Conservation (phyloP, 768 basidiomycete species). For the Lactarius hengduanensis region DNA sequence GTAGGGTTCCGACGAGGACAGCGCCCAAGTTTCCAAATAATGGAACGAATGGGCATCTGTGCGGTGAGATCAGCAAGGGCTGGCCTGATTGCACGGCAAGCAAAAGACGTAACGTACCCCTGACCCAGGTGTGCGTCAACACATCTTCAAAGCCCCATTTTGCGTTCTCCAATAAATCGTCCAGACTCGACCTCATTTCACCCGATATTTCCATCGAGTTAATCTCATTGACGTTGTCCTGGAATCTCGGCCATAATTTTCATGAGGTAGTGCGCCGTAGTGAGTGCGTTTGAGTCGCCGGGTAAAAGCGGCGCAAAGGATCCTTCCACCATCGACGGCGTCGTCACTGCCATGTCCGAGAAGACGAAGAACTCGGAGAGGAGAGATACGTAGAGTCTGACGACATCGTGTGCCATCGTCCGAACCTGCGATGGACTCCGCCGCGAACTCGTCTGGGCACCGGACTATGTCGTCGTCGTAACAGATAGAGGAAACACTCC, state of each 20-base stretch:
- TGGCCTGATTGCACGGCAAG: background rate
- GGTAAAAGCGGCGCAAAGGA: constrained; percentile 60
- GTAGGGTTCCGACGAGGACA: constrained; percentile 57
- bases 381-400: constrained; percentile 80
- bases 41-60: constrained; percentile 82
- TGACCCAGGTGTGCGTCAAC: constrained; percentile 73
- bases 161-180: constrained; percentile 72
- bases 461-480: constrained; percentile 26
- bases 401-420: constrained; percentile 84
- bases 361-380: constrained; percentile 84
- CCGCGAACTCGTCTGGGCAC: constrained; percentile 46
- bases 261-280: constrained; percentile 75
- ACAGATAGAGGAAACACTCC: background rate
- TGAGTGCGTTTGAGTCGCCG: constrained; percentile 73
- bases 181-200: constrained; percentile 69
- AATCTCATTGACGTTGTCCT: constrained; percentile 82
- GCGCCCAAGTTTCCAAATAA: constrained; percentile 82
- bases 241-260: constrained; percentile 81
- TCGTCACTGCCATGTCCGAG: constrained; percentile 73
- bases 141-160: constrained; percentile 89
- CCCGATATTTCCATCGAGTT: constrained; percentile 73
- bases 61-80: background rate
- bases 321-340: constrained; percentile 43
- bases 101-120: constrained; percentile 61
- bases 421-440: constrained; percentile 82